Conservation (phyloP, 2,329 filamentous ascomycete genomes). For the Xylaria sp. region DNA sequence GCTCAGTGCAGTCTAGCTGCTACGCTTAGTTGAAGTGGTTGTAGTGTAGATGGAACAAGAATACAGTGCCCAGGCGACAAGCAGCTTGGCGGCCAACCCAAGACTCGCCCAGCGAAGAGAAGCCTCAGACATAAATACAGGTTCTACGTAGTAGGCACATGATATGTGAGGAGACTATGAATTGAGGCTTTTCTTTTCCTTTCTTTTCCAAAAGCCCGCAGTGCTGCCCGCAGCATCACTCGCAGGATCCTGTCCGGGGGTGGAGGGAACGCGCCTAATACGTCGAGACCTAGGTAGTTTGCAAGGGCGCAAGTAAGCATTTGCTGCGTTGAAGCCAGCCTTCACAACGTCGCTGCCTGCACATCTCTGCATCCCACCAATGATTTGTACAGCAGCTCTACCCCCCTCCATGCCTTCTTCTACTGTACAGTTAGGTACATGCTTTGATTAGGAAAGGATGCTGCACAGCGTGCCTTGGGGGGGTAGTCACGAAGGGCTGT, state of each 20-base stretch:
- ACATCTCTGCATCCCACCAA: constrained; percentile 19
- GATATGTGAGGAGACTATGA: constrained; percentile 10
- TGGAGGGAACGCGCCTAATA: constrained; percentile 11
- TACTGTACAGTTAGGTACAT: constrained; percentile 4
- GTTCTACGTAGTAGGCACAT: constrained; percentile 1
- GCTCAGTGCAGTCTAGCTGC: constrained; percentile 12
- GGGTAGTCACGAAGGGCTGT: constrained; percentile 18
- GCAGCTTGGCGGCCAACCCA: constrained; percentile 35
- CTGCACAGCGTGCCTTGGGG: constrained; percentile 16
- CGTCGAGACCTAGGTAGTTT: neutral
- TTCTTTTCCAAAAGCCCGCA: constrained; percentile 32
- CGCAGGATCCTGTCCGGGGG: constrained; percentile 18
- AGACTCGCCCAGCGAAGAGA: constrained; percentile 29
- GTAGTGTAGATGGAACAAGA: constrained; percentile 30
- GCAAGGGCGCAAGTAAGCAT: constrained; percentile 25
- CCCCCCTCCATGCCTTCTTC: constrained; percentile 16
- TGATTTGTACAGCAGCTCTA: neutral
- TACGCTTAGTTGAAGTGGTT: neutral
- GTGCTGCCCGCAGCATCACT: constrained; percentile 25
- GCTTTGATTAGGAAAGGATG: constrained; percentile 12
- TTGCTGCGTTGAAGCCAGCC: neutral
- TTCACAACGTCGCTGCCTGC: neutral
- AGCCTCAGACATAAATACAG: constrained; percentile 33
- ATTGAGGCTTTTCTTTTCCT: constrained; percentile 36
- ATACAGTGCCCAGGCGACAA: constrained; percentile 33